These are phyloP conservation scores for Linanthus parryae DNA, from an alignment of 148 eudicot genomes.

Conservation along the genomic window DNA sequence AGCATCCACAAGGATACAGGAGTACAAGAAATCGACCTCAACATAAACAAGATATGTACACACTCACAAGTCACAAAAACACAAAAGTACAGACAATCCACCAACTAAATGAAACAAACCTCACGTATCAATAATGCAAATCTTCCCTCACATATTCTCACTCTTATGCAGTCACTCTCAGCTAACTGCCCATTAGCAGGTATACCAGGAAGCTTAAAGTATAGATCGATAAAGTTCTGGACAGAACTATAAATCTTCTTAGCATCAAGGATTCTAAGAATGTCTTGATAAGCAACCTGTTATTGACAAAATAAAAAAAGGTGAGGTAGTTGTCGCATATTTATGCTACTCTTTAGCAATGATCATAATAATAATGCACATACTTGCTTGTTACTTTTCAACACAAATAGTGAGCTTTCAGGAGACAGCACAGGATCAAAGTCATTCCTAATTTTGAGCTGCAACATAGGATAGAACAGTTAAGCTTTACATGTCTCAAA, in stretches of 20 bases:
- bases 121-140: conserved; percentile 94
- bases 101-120: conserved; percentile 62
- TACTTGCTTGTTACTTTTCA: conserved; percentile 94
- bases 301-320: conserved; percentile 1
- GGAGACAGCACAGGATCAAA: conserved; percentile 99
- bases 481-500: too few species aligned
- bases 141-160: conserved; percentile 96
- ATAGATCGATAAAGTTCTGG: conserved; percentile 88
- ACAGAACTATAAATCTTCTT: conserved; percentile 84
- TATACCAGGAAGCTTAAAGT: conserved; percentile 78
- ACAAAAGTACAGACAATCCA: too few species aligned
- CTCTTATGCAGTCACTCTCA: conserved; percentile 94
- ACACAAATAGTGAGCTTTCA: conserved; percentile 93
- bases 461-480: conserved; percentile 16
- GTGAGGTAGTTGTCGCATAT: too few species aligned
- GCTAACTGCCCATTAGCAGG: conserved; percentile 79
- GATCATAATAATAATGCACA: too few species aligned
- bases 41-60: background rate
- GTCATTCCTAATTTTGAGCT: conserved; percentile 97
- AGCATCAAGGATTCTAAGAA: conserved; percentile 72
- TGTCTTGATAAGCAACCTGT: conserved; percentile 87
- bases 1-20: background rate
- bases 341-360: too few species aligned
- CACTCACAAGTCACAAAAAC: too few species aligned
- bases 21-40: background rate